Evolutionary conservation across 164 flowering plant species (phyloP), one percentile per base, ranked within the genome.

Genomic region (Macadamia tetraphylla): DNA sequence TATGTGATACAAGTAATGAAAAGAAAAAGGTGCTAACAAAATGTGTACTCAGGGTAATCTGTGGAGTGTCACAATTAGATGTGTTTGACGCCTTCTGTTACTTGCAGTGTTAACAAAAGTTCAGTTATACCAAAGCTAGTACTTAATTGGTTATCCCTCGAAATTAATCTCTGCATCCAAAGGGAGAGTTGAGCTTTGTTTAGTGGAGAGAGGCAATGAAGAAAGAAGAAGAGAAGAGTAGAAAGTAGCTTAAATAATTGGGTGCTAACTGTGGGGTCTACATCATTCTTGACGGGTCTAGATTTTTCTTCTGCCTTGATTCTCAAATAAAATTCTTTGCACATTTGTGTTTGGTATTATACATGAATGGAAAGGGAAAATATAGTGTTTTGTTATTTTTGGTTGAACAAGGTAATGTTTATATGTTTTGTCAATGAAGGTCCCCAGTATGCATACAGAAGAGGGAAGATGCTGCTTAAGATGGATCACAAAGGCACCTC

Each of bases 381-480:
- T 9, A 12, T 58, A 58, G 40, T 32, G 23, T 11, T 11, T 31
- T 9, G 4, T 32, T 43, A 60, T 4, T 29, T 42, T 42, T 43
- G 31, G 5, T 29, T 58, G 3, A 40, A 1, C 52, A 13, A 32
- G 40, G 10, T 46, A 66, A 55, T 42, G 3, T 5, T 32, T 6
- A 18, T 66, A 40, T 68, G 65, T 55, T 31, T 62, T 69, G 32
- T 52, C 29, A 52, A 52, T 69, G 66, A 52, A 69, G 71, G 60
- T 69, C 32, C 51, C 52, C 29, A 5, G 3, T 53, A 48, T 40
- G 49, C 18, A 29, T 44, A 5, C 40, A 35, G 9, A 17, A 52
- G n/a, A 30, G 63, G 11, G 18, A 64, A 14, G 31, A n/a, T 17
- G 30, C 30, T 70, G 42, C 49, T 44, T 44, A 69, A 13, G 42